Evolutionary conservation across 805 yeast species (phyloP).

Genomic region (Spathaspora arborariae): DNA sequence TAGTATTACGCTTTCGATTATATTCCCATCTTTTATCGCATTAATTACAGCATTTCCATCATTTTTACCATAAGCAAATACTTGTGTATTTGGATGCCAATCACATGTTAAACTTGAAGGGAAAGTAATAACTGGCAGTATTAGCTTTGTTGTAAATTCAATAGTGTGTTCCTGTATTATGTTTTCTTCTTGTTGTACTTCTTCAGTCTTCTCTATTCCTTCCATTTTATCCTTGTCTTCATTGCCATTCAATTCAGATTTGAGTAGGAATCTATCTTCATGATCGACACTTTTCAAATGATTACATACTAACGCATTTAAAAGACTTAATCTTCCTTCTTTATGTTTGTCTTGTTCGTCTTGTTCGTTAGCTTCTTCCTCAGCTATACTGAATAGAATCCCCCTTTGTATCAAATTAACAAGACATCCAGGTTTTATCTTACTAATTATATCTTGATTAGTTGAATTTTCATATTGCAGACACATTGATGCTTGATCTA

Average conservation of each 20-base stretch:
- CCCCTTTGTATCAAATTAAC: constrained; percentile 86
- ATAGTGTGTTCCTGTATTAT: background rate
- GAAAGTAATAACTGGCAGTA: constrained; percentile 36
- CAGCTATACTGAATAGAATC: constrained; percentile 69
- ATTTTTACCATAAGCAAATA: constrained; percentile 54
- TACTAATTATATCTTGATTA: constrained; percentile 31
- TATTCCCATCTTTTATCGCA: constrained; percentile 25
- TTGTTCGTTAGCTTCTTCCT: constrained; percentile 39
- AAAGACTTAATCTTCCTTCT: constrained; percentile 39
- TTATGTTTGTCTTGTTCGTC: constrained; percentile 3
- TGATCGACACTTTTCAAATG: constrained; percentile 17
- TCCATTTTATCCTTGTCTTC: constrained; percentile 7
- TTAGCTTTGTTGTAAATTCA: constrained; percentile 26
- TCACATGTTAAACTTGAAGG: constrained; percentile 43
- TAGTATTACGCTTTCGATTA: constrained; percentile 25
- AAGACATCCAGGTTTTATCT: constrained; percentile 73
- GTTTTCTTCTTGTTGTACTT: background rate
- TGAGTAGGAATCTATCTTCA: constrained; percentile 8
- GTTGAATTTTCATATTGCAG: constrained; percentile 48
- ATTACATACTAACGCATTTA: constrained; percentile 50
- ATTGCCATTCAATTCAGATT: constrained; percentile 10
- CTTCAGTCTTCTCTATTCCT: constrained; percentile 7
- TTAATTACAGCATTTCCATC: constrained; percentile 46
- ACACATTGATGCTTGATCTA: constrained; percentile 70
- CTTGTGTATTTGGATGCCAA: constrained; percentile 54